These are phyloP conservation scores for Tolypocladium pustulatum DNA, from an alignment of 2,329 filamentous ascomycete genomes.

Conservation along the genomic window DNA sequence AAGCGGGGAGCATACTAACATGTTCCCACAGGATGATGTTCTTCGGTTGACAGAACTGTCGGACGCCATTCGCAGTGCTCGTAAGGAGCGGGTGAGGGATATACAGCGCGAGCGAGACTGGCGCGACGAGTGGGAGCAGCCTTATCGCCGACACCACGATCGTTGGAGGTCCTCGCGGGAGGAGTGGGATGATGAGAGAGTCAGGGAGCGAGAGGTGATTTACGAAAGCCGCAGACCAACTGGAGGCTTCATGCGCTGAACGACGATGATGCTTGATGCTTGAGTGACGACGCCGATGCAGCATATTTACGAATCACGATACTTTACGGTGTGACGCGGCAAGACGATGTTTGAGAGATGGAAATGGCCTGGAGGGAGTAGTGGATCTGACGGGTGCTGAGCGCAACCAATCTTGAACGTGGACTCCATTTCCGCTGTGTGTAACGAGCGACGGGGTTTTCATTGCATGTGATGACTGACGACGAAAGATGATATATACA, in stretches of 20 bases:
- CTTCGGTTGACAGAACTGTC: slow-evolving; percentile 73
- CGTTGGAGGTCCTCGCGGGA: slow-evolving; percentile 14
- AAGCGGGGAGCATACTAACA: slow-evolving; percentile 18
- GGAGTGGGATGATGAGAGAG: slow-evolving; percentile 48
- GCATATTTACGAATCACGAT: not conserved
- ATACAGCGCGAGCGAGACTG: slow-evolving; percentile 49
- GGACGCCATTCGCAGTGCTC: slow-evolving; percentile 64
- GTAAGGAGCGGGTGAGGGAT: slow-evolving; percentile 41
- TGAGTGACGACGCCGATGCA: not conserved
- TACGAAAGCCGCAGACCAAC: slow-evolving; percentile 38
- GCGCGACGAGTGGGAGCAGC: slow-evolving; percentile 38
- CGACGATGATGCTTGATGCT: not conserved
- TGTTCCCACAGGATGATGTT: slow-evolving; percentile 62
- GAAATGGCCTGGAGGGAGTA: not conserved
- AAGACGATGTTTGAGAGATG: not conserved
- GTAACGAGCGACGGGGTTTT: too few relatives aligned
- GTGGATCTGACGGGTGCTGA: not conserved
- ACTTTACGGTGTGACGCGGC: not conserved
- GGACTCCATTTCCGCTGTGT: not conserved
- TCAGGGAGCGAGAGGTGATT: slow-evolving; percentile 58
- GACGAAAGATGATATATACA: not conserved
- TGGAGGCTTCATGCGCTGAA: slow-evolving; percentile 7
- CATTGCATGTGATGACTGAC: not conserved
- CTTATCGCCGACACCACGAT: slow-evolving; percentile 19
- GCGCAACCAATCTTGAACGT: not conserved